phyloP scores from a whole-genome alignment of 345 rosid genomes.

The Draba incana region DNA sequence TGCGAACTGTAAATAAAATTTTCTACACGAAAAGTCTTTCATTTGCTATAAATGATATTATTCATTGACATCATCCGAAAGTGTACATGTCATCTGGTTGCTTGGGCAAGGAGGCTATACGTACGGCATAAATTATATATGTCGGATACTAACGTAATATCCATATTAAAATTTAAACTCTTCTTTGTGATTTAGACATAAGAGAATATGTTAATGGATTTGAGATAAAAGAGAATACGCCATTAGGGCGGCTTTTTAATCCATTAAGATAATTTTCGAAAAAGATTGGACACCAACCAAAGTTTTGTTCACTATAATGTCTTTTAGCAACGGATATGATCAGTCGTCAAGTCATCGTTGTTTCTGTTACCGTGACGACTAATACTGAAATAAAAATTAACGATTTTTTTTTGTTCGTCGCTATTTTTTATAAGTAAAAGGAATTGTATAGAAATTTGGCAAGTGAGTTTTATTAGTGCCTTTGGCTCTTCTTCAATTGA shows the following conservation, averaged over 20 bases:
- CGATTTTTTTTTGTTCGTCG: background rate
- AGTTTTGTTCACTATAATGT: background rate
- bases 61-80: slow-evolving; percentile 8
- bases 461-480: background rate
- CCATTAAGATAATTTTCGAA: background rate
- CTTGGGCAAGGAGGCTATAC: slow-evolving; percentile 24
- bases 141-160: background rate
- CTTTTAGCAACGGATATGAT: background rate
- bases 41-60: slow-evolving; percentile 7
- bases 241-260: background rate
- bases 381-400: background rate
- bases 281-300: background rate
- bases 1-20: background rate
- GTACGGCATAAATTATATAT: background rate
- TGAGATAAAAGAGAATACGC: too few relatives aligned
- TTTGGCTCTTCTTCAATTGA: background rate
- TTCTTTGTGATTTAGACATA: slow-evolving; percentile 6
- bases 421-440: background rate
- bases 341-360: background rate
- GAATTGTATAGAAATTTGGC: background rate
- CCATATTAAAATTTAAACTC: background rate
- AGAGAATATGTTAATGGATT: slow-evolving; percentile 16
- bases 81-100: slow-evolving; percentile 23
- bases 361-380: background rate
- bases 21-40: slow-evolving; percentile 1